Evolutionary conservation across 2,329 filamentous ascomycete species (phyloP), one percentile per base, ranked within the genome.

Genomic region (Eutypa lata): DNA sequence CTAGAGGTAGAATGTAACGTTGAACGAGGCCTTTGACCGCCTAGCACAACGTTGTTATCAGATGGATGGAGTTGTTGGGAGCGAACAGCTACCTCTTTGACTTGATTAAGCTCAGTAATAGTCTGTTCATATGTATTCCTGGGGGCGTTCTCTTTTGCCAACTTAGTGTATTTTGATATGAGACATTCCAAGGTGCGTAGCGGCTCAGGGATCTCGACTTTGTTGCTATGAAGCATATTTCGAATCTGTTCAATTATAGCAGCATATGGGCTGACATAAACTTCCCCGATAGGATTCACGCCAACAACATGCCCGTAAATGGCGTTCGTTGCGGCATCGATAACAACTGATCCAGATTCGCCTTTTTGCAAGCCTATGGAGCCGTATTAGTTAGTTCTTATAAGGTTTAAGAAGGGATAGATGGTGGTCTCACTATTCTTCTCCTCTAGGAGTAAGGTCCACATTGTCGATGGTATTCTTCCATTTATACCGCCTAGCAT

Each of bases 231-330:
- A 31, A 31, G 10, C 24, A 26, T 10, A 2, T 3, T 7, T 40
- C 47, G 14, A 21, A 51, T 47, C 50, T 51, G 50, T n/a, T 51
- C 16, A 14, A 51, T 7, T 3, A 43, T 48, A 4, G 21, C 3
- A 21, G 16, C 14, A 5, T 40, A n/a, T 6, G 50, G 44, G 37
- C 50, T 51, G 22, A 51, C 19, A 13, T 51, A 51, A 11, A 51
- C 47, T 21, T 51, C 50, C 14, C 50, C 50, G 0, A 51, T 42
- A 3, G 44, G 50, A 11, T 51, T 51, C 16, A 26, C 19, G 1
- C 43, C 50, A 21, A 51, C n/a, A 10, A 51, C 44, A 38, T 51
- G 50, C 3, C 50, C 50, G 21, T 51, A 51, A 1, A 51, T 51
- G 5, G 7, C 31, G 16, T 16, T 28, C 16, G 33, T 51, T 8